Evolutionary conservation across 352 stramenopile genomes (phyloP).

Genomic region (Phytopythium ostracodes): DNA sequence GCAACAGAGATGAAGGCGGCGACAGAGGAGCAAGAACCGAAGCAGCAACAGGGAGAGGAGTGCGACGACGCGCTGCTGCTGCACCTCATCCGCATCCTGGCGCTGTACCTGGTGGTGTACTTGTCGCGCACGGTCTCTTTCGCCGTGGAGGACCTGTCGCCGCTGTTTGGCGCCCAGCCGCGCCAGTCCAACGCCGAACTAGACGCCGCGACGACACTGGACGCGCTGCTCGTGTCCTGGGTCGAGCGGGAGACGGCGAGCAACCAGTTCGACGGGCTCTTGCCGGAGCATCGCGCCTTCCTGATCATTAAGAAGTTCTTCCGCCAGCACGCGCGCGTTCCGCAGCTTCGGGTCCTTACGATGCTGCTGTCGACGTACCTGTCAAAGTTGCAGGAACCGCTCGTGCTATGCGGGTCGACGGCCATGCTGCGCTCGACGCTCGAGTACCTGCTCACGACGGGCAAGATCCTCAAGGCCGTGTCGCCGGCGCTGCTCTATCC

Average conservation of each 20-base stretch:
- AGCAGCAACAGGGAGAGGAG: not conserved
- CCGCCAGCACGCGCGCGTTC: slow-evolving; percentile 30
- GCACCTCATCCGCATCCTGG: slow-evolving; percentile 58
- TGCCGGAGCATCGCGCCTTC: slow-evolving; percentile 52
- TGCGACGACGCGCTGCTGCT: slow-evolving; percentile 35
- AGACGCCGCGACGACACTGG: slow-evolving; percentile 16
- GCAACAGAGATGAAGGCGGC: not conserved
- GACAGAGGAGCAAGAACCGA: not conserved
- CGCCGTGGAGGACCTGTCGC: slow-evolving; percentile 30
- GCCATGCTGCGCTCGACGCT: slow-evolving; percentile 59
- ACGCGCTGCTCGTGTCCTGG: slow-evolving; percentile 32
- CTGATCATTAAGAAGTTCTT: slow-evolving; percentile 49
- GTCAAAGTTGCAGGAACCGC: slow-evolving; percentile 28
- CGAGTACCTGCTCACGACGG: slow-evolving; percentile 49
- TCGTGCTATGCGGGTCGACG: slow-evolving; percentile 46
- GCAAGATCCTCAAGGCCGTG: slow-evolving; percentile 14
- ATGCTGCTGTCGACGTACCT: slow-evolving; percentile 46
- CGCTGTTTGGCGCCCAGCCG: slow-evolving; percentile 13
- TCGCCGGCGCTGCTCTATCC: slow-evolving; percentile 51
- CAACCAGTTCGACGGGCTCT: slow-evolving; percentile 59
- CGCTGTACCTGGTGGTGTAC: slow-evolving; percentile 56
- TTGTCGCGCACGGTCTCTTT: slow-evolving; percentile 35
- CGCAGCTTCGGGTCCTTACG: slow-evolving; percentile 35
- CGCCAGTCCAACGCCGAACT: slow-evolving; percentile 13
- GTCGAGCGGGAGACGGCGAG: slow-evolving; percentile 43